Conservation (phyloP, 805 yeast species). For the Kazachstania taianensis region DNA sequence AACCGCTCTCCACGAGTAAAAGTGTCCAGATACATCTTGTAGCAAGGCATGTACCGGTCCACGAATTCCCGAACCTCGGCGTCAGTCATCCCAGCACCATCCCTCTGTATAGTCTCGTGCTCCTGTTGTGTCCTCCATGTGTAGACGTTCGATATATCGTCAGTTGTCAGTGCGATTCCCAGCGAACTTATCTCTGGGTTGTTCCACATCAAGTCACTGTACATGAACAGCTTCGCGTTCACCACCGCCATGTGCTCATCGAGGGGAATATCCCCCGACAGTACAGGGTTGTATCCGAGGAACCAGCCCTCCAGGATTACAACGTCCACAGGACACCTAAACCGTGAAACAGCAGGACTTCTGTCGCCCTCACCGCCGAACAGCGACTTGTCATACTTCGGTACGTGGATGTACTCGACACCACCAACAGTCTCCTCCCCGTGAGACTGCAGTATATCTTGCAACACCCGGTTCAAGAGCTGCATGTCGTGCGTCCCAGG, state of each 20-base stretch:
- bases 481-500: constrained; percentile 88
- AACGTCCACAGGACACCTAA: constrained; percentile 41
- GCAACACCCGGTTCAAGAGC: constrained; percentile 26
- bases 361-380: constrained; percentile 76
- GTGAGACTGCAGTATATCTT: constrained; percentile 19
- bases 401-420: constrained; percentile 34
- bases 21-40: constrained; percentile 52
- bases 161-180: constrained; percentile 55
- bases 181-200: constrained; percentile 47
- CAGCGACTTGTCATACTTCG: constrained; percentile 70
- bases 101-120: constrained; percentile 13
- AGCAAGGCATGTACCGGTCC: constrained; percentile 79
- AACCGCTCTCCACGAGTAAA: constrained; percentile 29
- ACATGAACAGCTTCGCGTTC: constrained; percentile 42
- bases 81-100: constrained; percentile 82
- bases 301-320: constrained; percentile 93
- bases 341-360: constrained; percentile 21
- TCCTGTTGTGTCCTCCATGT: constrained; percentile 67
- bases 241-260: constrained; percentile 31
- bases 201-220: constrained; percentile 34
- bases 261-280: constrained; percentile 15
- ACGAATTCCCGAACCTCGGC: constrained; percentile 58
- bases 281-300: constrained; percentile 53
- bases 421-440: constrained; percentile 1
- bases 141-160: constrained; percentile 51